Evolutionary conservation across 148 eudicot genomes (phyloP).

Genomic region (Persicaria tinctoria): DNA sequence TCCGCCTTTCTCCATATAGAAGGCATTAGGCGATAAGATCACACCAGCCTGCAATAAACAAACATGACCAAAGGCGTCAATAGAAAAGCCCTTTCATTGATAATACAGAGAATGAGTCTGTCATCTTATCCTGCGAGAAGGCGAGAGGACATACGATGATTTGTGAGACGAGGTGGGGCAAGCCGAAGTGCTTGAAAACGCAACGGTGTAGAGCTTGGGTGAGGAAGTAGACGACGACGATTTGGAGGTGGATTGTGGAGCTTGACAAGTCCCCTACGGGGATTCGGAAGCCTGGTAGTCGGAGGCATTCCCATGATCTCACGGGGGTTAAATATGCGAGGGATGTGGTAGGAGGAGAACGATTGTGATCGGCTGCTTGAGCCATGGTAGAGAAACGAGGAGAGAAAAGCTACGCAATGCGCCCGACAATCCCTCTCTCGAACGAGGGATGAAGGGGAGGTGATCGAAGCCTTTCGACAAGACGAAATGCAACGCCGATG

Average conservation of each 20-base stretch:
- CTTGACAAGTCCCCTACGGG: background rate
- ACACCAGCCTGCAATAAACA: background rate
- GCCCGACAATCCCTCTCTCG: background rate
- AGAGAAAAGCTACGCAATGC: background rate
- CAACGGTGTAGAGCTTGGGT: background rate
- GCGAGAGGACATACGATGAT: background rate
- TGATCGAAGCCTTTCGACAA: too few relatives aligned
- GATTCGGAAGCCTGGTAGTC: background rate
- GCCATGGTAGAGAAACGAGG: background rate
- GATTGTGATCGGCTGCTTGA: background rate
- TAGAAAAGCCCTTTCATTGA: too few relatives aligned
- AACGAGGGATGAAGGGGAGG: background rate
- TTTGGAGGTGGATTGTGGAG: background rate
- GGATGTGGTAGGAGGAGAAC: too few relatives aligned
- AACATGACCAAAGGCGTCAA: background rate
- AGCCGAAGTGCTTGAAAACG: background rate
- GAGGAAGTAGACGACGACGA: constrained; percentile 7
- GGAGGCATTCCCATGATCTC: background rate
- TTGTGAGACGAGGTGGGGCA: constrained; percentile 12
- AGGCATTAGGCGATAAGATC: background rate
- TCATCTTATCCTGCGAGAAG: background rate
- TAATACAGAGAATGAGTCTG: too few relatives aligned
- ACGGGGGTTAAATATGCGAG: too few relatives aligned
- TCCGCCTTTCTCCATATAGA: background rate
- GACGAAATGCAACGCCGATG: background rate